Evolutionary conservation across 805 yeast species (phyloP).

Genomic region (Yamadazyma scolyti): DNA sequence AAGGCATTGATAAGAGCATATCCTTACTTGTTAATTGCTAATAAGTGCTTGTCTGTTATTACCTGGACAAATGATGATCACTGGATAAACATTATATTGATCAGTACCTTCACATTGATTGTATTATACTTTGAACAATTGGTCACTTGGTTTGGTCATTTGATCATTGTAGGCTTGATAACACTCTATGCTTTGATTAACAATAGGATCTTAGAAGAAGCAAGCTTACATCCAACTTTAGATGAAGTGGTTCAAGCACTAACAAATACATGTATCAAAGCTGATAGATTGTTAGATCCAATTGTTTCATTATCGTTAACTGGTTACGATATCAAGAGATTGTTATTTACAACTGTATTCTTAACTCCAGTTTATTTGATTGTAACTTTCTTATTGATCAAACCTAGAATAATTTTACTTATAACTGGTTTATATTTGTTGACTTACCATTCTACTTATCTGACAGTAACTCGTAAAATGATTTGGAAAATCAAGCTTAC

Average conservation of each 20-base stretch:
- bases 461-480: slow-evolving; percentile 75
- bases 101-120: slow-evolving; percentile 49
- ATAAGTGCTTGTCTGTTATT: slow-evolving; percentile 63
- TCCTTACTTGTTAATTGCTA: slow-evolving; percentile 76
- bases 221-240: slow-evolving; percentile 69
- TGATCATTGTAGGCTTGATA: slow-evolving; percentile 59
- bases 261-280: slow-evolving; percentile 68
- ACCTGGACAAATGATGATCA: slow-evolving; percentile 91
- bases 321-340: slow-evolving; percentile 72
- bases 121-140: slow-evolving; percentile 79
- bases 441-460: slow-evolving; percentile 84
- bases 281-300: slow-evolving; percentile 79
- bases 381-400: slow-evolving; percentile 60
- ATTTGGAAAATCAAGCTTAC: slow-evolving; percentile 79
- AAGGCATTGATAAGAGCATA: slow-evolving; percentile 78
- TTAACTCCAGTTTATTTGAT: slow-evolving; percentile 82
- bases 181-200: slow-evolving; percentile 59
- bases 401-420: slow-evolving; percentile 66
- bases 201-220: slow-evolving; percentile 52
- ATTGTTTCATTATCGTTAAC: slow-evolving; percentile 69
- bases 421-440: slow-evolving; percentile 57
- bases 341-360: slow-evolving; percentile 79
- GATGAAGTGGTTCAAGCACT: slow-evolving; percentile 81
- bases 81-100: slow-evolving; percentile 67
- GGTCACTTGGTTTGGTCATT: slow-evolving; percentile 78